These are phyloP conservation scores for Pythium periplocum DNA, from an alignment of 352 stramenopile genomes.

Conservation along the genomic window DNA sequence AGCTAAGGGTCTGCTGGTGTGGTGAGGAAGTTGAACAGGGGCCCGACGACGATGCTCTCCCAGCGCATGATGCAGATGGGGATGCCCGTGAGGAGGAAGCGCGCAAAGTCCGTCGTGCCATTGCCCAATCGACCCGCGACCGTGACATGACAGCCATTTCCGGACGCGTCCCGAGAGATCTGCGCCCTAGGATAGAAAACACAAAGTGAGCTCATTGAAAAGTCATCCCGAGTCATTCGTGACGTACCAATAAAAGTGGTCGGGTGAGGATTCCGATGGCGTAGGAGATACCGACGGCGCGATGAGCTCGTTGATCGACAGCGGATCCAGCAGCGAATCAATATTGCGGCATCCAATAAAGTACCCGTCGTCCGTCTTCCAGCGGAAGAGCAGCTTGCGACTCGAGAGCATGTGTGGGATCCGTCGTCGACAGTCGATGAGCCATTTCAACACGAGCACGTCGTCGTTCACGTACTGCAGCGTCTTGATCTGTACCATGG, in stretches of 20 bases:
- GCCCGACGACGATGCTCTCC: conserved; percentile 21
- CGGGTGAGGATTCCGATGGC: conserved; percentile 12
- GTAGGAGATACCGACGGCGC: too few species aligned
- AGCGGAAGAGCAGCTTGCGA: conserved; percentile 22
- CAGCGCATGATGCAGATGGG: conserved; percentile 25
- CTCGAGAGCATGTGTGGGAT: conserved; percentile 16
- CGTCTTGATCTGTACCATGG: conserved; percentile 14
- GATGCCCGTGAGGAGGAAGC: conserved; percentile 24
- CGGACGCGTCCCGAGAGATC: conserved; percentile 9
- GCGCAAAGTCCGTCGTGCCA: conserved; percentile 15
- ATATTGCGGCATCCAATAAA: conserved; percentile 25
- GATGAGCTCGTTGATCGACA: neutral
- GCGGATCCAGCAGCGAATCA: conserved; percentile 7
- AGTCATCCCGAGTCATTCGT: neutral
- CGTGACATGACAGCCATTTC: conserved; percentile 12
- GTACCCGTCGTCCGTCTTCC: conserved; percentile 19
- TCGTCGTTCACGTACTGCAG: conserved; percentile 23
- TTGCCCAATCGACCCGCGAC: conserved; percentile 23
- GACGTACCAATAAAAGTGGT: conserved; percentile 30
- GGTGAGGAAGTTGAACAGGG: conserved; percentile 16
- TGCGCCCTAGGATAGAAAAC: conserved; percentile 15
- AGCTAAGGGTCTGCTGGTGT: neutral
- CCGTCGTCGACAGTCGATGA: conserved; percentile 17
- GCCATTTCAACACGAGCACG: conserved; percentile 18
- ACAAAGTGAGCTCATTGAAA: neutral